Conservation (phyloP, 495 filamentous ascomycete genomes). For the Penicillium turbatum region DNA sequence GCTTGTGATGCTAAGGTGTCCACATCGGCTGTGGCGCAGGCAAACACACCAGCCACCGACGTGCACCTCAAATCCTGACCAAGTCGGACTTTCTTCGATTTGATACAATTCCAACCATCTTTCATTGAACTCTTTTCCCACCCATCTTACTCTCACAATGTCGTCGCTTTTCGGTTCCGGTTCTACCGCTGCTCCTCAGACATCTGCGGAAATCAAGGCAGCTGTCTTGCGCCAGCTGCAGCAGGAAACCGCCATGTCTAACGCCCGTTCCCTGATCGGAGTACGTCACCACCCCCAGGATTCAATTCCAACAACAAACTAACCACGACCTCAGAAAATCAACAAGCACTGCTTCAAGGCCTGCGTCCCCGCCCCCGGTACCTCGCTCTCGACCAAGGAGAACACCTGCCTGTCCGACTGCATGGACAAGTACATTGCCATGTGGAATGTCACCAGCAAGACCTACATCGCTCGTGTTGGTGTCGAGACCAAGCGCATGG, state of each 20-base stretch:
- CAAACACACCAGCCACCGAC: slow-evolving; percentile 23
- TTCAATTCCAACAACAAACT: not conserved
- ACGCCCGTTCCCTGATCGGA: slow-evolving; percentile 69
- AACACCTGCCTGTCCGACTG: slow-evolving; percentile 77
- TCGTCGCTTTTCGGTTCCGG: slow-evolving; percentile 35
- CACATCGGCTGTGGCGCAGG: slow-evolving; percentile 35
- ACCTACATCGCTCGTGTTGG: slow-evolving; percentile 72
- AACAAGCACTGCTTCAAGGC: slow-evolving; percentile 95
- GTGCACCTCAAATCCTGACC: slow-evolving; percentile 10
- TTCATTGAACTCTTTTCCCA: slow-evolving; percentile 1
- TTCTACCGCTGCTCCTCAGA: slow-evolving; percentile 29
- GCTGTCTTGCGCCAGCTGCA: slow-evolving; percentile 69
- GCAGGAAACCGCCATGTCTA: slow-evolving; percentile 67
- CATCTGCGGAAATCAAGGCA: slow-evolving; percentile 60
- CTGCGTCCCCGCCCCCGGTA: slow-evolving; percentile 81
- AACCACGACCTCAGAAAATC: slow-evolving; percentile 62
- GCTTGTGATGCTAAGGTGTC: slow-evolving; percentile 29
- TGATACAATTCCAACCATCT: not conserved
- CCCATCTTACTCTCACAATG: slow-evolving; percentile 25
- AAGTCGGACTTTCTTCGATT: slow-evolving; percentile 10
- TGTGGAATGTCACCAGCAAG: slow-evolving; percentile 82
- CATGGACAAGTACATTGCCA: slow-evolving; percentile 96
- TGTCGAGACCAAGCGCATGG: slow-evolving; percentile 48
- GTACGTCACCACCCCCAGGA: slow-evolving; percentile 41
- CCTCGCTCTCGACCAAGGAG: slow-evolving; percentile 66